Conservation (phyloP, 768 basidiomycete genomes). For the Vararia minispora region DNA sequence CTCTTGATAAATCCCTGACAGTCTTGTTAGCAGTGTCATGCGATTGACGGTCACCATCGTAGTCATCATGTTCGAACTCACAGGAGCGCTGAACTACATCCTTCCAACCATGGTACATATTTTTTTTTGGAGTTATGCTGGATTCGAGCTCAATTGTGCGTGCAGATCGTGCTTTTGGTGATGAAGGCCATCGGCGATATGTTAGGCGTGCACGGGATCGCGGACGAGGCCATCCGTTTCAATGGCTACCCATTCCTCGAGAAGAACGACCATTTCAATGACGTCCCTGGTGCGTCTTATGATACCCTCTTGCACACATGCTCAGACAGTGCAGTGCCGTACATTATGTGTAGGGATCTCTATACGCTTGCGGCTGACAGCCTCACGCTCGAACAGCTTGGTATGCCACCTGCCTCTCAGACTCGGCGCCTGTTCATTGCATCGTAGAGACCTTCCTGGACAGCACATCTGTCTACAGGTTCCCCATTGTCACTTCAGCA, state of each 20-base stretch:
- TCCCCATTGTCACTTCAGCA: slow-evolving; percentile 71
- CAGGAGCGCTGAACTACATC: slow-evolving; percentile 94
- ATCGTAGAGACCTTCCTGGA: slow-evolving; percentile 61
- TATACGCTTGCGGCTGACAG: slow-evolving; percentile 64
- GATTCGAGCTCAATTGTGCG: slow-evolving; percentile 6
- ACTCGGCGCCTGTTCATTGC: neutral
- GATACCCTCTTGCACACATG: slow-evolving; percentile 1
- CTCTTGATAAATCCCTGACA: neutral
- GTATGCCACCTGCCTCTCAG: slow-evolving; percentile 32
- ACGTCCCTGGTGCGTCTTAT: slow-evolving; percentile 64
- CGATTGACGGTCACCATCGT: slow-evolving; percentile 96
- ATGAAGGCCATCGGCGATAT: slow-evolving; percentile 97
- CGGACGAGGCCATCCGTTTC: slow-evolving; percentile 94
- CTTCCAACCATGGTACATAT: slow-evolving; percentile 86
- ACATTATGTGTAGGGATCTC: slow-evolving; percentile 82
- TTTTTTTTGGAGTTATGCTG: slow-evolving; percentile 4
- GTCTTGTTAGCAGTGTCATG: slow-evolving; percentile 71
- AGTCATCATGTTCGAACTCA: slow-evolving; percentile 98
- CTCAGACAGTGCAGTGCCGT: slow-evolving; percentile 45
- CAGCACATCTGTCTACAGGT: slow-evolving; percentile 75
- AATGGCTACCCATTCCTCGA: slow-evolving; percentile 97
- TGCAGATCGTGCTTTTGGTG: slow-evolving; percentile 87
- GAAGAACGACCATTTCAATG: slow-evolving; percentile 87
- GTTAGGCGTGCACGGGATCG: slow-evolving; percentile 87
- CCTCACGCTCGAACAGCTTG: slow-evolving; percentile 67